These are phyloP conservation scores for Phytopythium litorale DNA, from an alignment of 352 stramenopile species.

Conservation along the genomic window DNA sequence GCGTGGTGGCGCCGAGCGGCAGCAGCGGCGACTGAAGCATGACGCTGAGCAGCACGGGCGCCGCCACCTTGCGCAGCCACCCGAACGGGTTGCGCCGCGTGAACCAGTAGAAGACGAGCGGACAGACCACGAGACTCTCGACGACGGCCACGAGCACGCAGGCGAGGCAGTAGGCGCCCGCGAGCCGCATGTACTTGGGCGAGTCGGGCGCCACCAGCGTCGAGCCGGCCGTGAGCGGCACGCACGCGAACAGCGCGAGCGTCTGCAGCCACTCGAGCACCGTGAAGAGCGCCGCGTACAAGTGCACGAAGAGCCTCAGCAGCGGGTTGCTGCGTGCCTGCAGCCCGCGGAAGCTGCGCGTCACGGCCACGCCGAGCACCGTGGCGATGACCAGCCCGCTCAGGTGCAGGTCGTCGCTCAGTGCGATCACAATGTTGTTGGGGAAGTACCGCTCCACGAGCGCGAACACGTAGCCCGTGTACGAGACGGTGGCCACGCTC, in stretches of 20 bases:
- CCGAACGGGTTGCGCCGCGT: conserved; percentile 52
- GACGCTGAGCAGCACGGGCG: conserved; percentile 44
- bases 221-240: conserved; percentile 44
- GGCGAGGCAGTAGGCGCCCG: conserved; percentile 39
- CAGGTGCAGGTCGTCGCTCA: conserved; percentile 37
- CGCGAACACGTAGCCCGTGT: conserved; percentile 40
- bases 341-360: conserved; percentile 34
- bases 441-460: conserved; percentile 46
- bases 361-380: conserved; percentile 42
- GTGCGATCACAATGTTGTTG: conserved; percentile 37
- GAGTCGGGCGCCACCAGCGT: conserved; percentile 33
- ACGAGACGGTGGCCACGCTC: conserved; percentile 29
- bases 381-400: conserved; percentile 49
- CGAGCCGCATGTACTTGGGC: conserved; percentile 26
- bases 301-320: conserved; percentile 50
- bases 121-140: conserved; percentile 42
- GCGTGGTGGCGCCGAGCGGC: conserved; percentile 48
- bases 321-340: conserved; percentile 49
- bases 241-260: conserved; percentile 36
- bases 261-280: conserved; percentile 61
- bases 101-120: conserved; percentile 40
- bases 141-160: conserved; percentile 18
- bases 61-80: conserved; percentile 41
- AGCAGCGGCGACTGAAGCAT: conserved; percentile 43
- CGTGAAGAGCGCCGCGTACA: conserved; percentile 53